Percentiles rank a stretch among this genome's conserved stretches.
phyloP scores from a whole-genome alignment of 169 alveolate species.

The Besnoitia besnoiti region DNA sequence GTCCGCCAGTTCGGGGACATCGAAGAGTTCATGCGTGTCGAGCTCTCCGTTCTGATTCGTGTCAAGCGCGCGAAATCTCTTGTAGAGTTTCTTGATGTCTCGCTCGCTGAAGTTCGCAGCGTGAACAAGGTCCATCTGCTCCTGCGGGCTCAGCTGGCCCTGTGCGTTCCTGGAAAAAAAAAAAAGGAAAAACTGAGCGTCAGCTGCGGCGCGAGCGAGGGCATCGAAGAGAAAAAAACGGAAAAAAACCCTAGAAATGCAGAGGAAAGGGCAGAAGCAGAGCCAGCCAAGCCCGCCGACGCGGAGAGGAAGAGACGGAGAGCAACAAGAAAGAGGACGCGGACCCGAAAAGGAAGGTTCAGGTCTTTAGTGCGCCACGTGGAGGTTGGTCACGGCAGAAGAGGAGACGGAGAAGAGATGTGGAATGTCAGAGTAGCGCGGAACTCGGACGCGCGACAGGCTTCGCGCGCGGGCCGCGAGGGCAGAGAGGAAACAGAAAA shows the following conservation, averaged over 20 bases:
- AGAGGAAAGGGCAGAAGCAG: neutral
- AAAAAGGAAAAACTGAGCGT: neutral
- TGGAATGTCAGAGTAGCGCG: neutral
- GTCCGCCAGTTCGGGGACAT: constrained; percentile 94
- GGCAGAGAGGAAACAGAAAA: neutral
- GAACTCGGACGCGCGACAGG: neutral
- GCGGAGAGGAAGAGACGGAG: neutral
- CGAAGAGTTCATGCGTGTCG: constrained; percentile 95
- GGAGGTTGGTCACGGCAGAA: neutral
- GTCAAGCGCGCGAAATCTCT: constrained; percentile 91
- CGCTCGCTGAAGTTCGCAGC: constrained; percentile 90
- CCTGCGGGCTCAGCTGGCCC: constrained; percentile 77
- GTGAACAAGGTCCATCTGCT: constrained; percentile 81
- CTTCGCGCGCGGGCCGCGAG: neutral
- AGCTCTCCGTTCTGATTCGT: constrained; percentile 92
- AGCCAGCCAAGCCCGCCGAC: neutral
- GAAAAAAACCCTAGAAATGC: neutral
- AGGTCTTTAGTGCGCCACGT: no score
- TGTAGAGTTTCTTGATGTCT: constrained; percentile 91
- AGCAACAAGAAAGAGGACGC: neutral
- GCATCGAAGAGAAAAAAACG: neutral
- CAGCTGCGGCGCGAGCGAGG: neutral
- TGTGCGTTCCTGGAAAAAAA: constrained; percentile 59
- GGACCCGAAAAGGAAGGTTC: neutral
- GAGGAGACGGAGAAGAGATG: neutral